phyloP scores from a whole-genome alignment of 345 rosid genomes.

The Lepidium didymum region DNA sequence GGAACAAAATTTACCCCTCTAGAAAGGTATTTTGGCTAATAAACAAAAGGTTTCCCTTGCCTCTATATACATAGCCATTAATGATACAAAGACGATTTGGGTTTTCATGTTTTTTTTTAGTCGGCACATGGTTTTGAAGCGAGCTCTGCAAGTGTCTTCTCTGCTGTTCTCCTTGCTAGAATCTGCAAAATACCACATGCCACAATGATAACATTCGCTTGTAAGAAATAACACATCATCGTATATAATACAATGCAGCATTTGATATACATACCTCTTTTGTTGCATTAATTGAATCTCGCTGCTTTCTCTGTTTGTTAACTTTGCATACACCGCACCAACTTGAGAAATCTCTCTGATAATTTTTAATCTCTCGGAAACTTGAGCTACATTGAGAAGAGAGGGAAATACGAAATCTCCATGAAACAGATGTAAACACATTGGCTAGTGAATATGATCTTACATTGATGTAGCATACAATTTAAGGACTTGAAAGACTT shows the following conservation, averaged over 20 bases:
- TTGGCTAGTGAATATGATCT: not conserved
- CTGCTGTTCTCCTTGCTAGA: constrained; percentile 19
- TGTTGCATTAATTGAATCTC: constrained; percentile 39
- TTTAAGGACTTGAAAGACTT: not conserved
- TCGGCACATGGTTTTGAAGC: constrained; percentile 22
- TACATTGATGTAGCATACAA: not conserved
- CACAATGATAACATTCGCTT: not conserved
- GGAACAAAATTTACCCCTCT: constrained; percentile 15
- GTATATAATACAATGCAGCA: not conserved
- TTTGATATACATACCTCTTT: constrained; percentile 12
- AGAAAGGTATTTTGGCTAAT: not conserved
- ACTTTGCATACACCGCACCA: constrained; percentile 84
- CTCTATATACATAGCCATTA: constrained; percentile 12
- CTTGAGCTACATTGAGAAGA: constrained; percentile 45
- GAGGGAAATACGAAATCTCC: not conserved
- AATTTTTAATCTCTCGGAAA: constrained; percentile 78
- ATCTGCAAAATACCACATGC: constrained; percentile 5
- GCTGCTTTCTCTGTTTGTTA: constrained; percentile 57
- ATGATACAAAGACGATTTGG: not conserved
- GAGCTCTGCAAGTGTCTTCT: constrained; percentile 16
- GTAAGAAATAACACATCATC: not conserved
- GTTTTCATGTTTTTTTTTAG: not conserved
- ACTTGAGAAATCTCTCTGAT: constrained; percentile 70
- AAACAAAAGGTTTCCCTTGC: constrained; percentile 10
- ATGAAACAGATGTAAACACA: not conserved